Base-by-base conservation (phyloP, 495 filamentous ascomycete genomes). In the Lophium mytilinum region DNA sequence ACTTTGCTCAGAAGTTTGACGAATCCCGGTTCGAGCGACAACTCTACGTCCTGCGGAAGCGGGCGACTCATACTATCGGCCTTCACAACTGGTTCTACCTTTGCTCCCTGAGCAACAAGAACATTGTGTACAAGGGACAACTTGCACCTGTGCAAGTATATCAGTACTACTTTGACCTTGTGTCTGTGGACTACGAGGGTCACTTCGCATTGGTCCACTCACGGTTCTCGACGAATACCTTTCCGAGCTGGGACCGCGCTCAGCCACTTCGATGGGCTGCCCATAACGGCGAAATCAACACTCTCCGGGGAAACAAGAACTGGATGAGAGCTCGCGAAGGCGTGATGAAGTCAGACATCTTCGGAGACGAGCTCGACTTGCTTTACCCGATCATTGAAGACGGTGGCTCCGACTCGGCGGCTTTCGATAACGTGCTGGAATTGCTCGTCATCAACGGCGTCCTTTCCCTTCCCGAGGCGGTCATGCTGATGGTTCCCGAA, bases 281-380 rank as follows among this genome's bases (percentile, higher is more conserved):
- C 68, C 93, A 99, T 77, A 99, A 99, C 67, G 93, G 93, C 76
- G 93, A 99, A 73, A 97, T 99, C 63, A 99, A 99, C 71, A 99
- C 93, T 3, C 77, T 99, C 60, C 87, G 93, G 64, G 93, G 93
- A 48, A 99, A 99, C 77, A 99, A 99, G 80, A 99, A 99, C 75
- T 99, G 94, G 93, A 99, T 99, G 93, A 83, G 93, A 55, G 92
- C 93, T 50, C 85, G 93, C 69, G 93, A 99, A 70, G 94, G 93
- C 71, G 87, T 96, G 52, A 87, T 99, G 78, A 86, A 88, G 66
- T 97, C 94, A 6, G 83, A 89, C 41, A 80, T 95, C 52, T 97
- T 99, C 65, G 89, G 88, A 49, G 90, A 95, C 33, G 91, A 96
- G 70, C 85, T 99, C 1, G 89, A 99, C 68, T 73, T 74, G 54